Percentiles rank a stretch among this genome's conserved stretches.
phyloP scores from a whole-genome alignment of 495 filamentous ascomycete genomes.

The Podospora fimiseda region DNA sequence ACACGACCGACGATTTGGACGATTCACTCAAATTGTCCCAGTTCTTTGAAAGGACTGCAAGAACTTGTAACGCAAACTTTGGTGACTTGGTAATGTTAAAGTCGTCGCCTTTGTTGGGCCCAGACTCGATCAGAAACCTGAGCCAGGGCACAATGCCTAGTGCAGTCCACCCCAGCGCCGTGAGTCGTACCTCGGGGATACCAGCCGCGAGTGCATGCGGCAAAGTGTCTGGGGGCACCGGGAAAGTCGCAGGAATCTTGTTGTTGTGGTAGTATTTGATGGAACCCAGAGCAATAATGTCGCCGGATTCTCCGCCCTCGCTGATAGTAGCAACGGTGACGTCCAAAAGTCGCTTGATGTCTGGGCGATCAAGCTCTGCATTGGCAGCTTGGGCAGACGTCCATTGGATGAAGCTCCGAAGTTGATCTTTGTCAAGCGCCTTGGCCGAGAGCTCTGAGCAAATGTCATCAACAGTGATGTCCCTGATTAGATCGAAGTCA shows the following conservation, averaged over 20 bases:
- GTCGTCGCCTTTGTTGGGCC: constrained; percentile 32
- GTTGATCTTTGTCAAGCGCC: constrained; percentile 66
- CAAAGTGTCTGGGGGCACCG: constrained; percentile 73
- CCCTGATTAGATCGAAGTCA: constrained; percentile 71
- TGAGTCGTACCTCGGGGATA: constrained; percentile 55
- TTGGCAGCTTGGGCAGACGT: constrained; percentile 57
- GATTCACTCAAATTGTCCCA: constrained; percentile 69
- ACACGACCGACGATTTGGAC: constrained; percentile 58
- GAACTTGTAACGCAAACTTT: constrained; percentile 70
- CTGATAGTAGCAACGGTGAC: constrained; percentile 74
- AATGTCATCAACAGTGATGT: constrained; percentile 82
- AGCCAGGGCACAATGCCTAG: constrained; percentile 79
- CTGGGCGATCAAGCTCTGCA: constrained; percentile 59
- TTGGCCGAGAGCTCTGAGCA: constrained; percentile 68
- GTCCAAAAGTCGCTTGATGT: constrained; percentile 60
- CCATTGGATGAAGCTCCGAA: constrained; percentile 79
- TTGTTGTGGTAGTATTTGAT: constrained; percentile 69
- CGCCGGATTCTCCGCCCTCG: constrained; percentile 53
- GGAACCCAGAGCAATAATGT: constrained; percentile 66
- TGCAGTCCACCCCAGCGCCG: constrained; percentile 76
- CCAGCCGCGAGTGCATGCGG: constrained; percentile 65
- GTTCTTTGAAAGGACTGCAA: constrained; percentile 74
- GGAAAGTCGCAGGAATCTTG: constrained; percentile 74
- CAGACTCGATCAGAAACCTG: constrained; percentile 62
- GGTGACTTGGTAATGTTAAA: constrained; percentile 58